Evolutionary conservation across 108 stramenopile genomes (phyloP), one percentile per base, ranked within the genome.

Genomic region (Cyclotella cryptica): DNA sequence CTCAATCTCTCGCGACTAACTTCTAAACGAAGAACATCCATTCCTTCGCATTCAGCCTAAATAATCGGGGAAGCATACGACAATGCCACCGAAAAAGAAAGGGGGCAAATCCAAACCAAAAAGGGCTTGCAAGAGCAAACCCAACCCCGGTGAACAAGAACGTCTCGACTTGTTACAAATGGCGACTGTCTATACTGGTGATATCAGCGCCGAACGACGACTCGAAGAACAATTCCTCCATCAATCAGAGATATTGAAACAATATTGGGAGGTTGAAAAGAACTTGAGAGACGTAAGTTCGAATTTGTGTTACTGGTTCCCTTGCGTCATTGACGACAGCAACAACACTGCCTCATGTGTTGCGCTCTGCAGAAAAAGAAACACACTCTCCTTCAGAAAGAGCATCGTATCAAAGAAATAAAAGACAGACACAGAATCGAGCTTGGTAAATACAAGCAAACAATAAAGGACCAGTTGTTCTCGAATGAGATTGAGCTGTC

Each of bases 191-290:
- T 54, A 73, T 39, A 54, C 19, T 45, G 72, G 51, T 10, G 72
- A 83, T 40, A 41, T 10, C 18, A 52, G 40, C 19, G 28, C 40
- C 52, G 78, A 79, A 24, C 39, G 41, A 27, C 29, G 1, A 0
- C 64, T 78, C 39, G 65, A 64, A 28, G 41, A 52, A 35, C 72
- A 83, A 58, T 79, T 74, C 30, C 41, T 41, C 30, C n/a, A 14
- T 47, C 72, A 78, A 42, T 71, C 69, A 35, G 73, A 74, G 51
- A 47, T 39, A 15, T 29, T 81, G 22, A 70, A 75, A 41, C 43
- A 70, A 27, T 74, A 70, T 69, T 81, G 80, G 78, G 82, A 78
- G 27, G 59, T 83, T 30, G 71, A 79, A 44, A 83, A 83, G 77
- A 83, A 79, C 40, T 41, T 44, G 13, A 60, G 59, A 69, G 63